Evolutionary conservation across 2,329 filamentous ascomycete species (phyloP).

Genomic region (Aspergillus pseudotamarii): DNA sequence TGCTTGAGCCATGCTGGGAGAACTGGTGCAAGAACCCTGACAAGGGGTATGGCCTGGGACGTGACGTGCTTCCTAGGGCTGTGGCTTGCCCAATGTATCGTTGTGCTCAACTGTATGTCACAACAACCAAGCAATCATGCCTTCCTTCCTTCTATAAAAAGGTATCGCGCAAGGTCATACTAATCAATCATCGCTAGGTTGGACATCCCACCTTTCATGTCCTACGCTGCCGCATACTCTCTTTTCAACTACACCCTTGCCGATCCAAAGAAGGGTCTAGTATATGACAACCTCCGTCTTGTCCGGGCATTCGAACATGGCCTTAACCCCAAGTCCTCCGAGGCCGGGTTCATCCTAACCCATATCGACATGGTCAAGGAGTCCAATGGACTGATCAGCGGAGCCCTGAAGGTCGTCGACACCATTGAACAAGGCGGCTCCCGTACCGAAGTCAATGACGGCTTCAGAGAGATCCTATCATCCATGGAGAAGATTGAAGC

Average conservation of each 20-base stretch:
- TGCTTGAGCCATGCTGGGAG: conserved; percentile 89
- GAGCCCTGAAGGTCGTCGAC: conserved; percentile 69
- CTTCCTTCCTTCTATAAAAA: background rate
- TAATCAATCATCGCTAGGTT: conserved; percentile 41
- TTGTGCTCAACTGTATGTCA: conserved; percentile 81
- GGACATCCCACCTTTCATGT: conserved; percentile 91
- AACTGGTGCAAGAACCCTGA: conserved; percentile 61
- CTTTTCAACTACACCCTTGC: conserved; percentile 66
- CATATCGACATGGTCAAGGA: conserved; percentile 95
- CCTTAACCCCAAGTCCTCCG: conserved; percentile 81
- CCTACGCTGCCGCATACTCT: conserved; percentile 69
- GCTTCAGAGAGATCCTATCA: conserved; percentile 62
- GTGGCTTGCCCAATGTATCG: conserved; percentile 81
- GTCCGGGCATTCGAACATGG: conserved; percentile 91
- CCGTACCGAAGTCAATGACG: conserved; percentile 65
- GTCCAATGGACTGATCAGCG: conserved; percentile 75
- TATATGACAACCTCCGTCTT: conserved; percentile 71
- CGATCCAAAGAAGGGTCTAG: conserved; percentile 56
- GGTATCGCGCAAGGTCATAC: background rate
- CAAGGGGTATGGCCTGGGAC: conserved; percentile 75
- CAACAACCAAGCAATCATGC: conserved; percentile 6
- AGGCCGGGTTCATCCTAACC: conserved; percentile 93
- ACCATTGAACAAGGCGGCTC: conserved; percentile 52
- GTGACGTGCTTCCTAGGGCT: conserved; percentile 71
- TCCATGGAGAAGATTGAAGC: conserved; percentile 72